phyloP scores from a whole-genome alignment of 1,284 basidiomycete species.

The Microbotryum violaceum region DNA sequence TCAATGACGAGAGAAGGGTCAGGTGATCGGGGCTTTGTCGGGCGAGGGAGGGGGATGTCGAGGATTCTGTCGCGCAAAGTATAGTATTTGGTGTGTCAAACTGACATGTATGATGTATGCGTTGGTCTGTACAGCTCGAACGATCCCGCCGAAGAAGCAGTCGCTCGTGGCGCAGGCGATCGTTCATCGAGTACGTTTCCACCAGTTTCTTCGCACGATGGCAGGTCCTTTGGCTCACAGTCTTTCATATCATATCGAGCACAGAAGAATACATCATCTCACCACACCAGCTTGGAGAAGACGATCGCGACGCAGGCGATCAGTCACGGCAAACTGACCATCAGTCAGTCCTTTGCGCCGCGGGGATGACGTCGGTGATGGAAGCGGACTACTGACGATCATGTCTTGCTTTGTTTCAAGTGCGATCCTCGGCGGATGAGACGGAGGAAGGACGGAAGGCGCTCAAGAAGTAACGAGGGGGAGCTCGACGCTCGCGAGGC shows the following conservation, averaged over 20 bases:
- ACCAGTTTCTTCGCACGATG: background rate
- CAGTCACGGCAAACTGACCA: constrained; percentile 27
- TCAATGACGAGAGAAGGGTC: background rate
- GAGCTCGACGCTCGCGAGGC: background rate
- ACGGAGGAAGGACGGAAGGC: constrained; percentile 7
- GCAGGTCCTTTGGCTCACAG: background rate
- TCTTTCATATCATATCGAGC: background rate
- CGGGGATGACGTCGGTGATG: too few relatives aligned
- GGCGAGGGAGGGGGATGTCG: background rate
- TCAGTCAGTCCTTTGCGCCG: constrained; percentile 1
- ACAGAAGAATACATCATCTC: constrained; percentile 24
- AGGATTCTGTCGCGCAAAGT: background rate
- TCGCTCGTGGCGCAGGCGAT: constrained; percentile 5
- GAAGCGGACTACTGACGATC: too few relatives aligned
- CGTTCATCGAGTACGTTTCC: constrained; percentile 1
- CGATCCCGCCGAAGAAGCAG: constrained; percentile 22
- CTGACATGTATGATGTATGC: background rate
- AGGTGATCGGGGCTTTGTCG: background rate
- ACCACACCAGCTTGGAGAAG: constrained; percentile 18
- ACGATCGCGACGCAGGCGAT: constrained; percentile 23
- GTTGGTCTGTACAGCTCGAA: constrained; percentile 7
- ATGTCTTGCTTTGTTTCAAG: too few relatives aligned
- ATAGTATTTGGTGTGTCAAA: background rate
- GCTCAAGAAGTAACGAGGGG: background rate
- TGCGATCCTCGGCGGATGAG: constrained; percentile 16